Conservation (phyloP, 208 protist genomes). For the Sergeia podlipaevii region DNA sequence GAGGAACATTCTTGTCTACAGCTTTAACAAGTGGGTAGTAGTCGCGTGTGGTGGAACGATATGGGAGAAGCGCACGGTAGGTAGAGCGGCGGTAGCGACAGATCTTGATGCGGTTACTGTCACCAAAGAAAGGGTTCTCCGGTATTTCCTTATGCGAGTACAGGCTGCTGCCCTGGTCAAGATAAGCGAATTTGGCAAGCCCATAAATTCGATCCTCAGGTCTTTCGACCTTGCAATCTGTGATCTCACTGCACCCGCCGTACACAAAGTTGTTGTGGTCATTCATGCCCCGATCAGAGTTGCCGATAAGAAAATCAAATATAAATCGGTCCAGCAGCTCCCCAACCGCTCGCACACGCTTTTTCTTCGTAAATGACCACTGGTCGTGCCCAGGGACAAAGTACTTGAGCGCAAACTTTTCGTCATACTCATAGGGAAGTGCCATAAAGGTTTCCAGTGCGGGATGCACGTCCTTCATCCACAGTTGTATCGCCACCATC, state of each 20-base stretch:
- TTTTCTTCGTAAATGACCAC: constrained; percentile 40
- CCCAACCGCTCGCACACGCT: constrained; percentile 59
- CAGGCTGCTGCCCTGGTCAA: constrained; percentile 82
- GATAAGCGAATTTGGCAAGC: constrained; percentile 75
- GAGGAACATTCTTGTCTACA: constrained; percentile 24
- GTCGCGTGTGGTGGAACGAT: background rate
- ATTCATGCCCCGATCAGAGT: constrained; percentile 78
- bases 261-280: constrained; percentile 89
- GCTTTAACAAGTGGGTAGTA: constrained; percentile 31
- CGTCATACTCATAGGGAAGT: constrained; percentile 56
- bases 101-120: constrained; percentile 38
- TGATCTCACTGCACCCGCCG: constrained; percentile 65
- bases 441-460: constrained; percentile 63
- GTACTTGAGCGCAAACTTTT: constrained; percentile 58
- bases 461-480: constrained; percentile 83
- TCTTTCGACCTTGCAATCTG: constrained; percentile 23
- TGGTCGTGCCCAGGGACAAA: constrained; percentile 53
- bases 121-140: constrained; percentile 61
- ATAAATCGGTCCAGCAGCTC: constrained; percentile 76
- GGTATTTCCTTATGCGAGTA: constrained; percentile 76
- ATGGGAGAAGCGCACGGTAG: constrained; percentile 29
- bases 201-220: constrained; percentile 38
- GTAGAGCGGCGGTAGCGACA: constrained; percentile 71
- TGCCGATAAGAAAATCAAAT: constrained; percentile 84
- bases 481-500: constrained; percentile 70